These are phyloP conservation scores for Aureobasidium zeae DNA, from an alignment of 2,329 filamentous ascomycete species.

Conservation along the genomic window DNA sequence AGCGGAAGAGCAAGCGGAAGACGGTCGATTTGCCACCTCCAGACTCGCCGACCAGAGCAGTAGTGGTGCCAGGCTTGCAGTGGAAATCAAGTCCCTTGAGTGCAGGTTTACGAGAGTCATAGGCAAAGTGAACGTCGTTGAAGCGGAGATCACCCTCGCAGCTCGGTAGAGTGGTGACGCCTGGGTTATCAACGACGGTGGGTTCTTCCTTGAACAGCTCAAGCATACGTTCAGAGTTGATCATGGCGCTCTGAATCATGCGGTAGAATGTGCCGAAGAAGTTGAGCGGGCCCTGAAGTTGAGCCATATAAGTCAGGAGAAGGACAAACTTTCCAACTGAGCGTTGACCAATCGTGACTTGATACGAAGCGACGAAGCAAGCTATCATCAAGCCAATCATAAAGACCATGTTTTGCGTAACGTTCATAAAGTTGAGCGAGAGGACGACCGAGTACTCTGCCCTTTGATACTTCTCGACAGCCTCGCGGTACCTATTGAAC, in stretches of 20 bases:
- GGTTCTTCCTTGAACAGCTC: slow-evolving; percentile 95
- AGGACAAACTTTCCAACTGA: slow-evolving; percentile 61
- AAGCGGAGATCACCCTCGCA: slow-evolving; percentile 80
- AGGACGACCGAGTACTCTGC: slow-evolving; percentile 49
- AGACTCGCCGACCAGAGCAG: slow-evolving; percentile 90
- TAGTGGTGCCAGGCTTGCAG: slow-evolving; percentile 82
- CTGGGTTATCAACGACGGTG: slow-evolving; percentile 70
- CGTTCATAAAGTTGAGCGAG: slow-evolving; percentile 51
- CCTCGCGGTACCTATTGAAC: slow-evolving; percentile 47
- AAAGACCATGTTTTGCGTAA: slow-evolving; percentile 55
- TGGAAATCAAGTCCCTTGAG: slow-evolving; percentile 76
- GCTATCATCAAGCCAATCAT: slow-evolving; percentile 57
- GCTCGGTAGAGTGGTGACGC: slow-evolving; percentile 51
- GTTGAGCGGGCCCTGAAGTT: slow-evolving; percentile 60
- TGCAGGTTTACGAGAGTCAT: slow-evolving; percentile 77
- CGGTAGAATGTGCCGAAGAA: slow-evolving; percentile 91
- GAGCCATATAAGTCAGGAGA: slow-evolving; percentile 64
- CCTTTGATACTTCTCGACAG: slow-evolving; percentile 48
- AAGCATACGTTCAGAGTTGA: slow-evolving; percentile 88
- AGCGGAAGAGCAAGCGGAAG: slow-evolving; percentile 90
- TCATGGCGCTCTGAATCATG: slow-evolving; percentile 92
- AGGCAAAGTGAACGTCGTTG: slow-evolving; percentile 82
- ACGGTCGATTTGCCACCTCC: slow-evolving; percentile 95
- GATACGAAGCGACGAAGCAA: slow-evolving; percentile 59
- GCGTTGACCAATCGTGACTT: slow-evolving; percentile 53